Conservation (phyloP, 1,284 basidiomycete genomes). For the Ganoderma multipileum region DNA sequence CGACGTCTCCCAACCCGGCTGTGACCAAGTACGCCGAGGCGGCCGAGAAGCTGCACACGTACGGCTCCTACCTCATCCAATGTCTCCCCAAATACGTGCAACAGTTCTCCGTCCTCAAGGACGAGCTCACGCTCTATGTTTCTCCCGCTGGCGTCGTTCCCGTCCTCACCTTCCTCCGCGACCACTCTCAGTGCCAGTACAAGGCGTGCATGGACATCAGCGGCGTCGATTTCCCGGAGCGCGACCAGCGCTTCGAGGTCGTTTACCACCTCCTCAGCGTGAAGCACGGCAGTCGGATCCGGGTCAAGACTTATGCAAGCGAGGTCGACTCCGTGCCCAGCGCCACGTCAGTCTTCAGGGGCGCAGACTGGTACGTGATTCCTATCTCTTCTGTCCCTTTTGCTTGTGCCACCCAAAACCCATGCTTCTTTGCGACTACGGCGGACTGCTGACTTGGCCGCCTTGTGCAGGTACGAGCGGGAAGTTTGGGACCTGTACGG, state of each 20-base stretch:
- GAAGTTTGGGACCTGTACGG: conserved; percentile 99
- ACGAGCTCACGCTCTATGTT: conserved; percentile 93
- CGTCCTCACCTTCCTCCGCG: conserved; percentile 92
- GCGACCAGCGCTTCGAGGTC: conserved; percentile 95
- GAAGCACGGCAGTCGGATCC: conserved; percentile 78
- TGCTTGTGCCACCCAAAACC: background rate
- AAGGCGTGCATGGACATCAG: conserved; percentile 94
- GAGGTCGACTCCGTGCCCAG: conserved; percentile 97
- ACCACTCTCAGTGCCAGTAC: conserved; percentile 97
- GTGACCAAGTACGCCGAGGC: conserved; percentile 72
- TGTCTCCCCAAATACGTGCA: conserved; percentile 95
- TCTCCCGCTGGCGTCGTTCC: conserved; percentile 86
- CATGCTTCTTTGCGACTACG: conserved; percentile 20
- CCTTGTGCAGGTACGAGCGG: conserved; percentile 81
- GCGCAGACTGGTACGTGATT: conserved; percentile 88
- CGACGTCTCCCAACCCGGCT: conserved; percentile 86
- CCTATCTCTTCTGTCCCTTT: background rate
- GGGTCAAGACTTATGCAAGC: conserved; percentile 98
- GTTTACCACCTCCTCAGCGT: conserved; percentile 95
- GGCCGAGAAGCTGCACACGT: conserved; percentile 83
- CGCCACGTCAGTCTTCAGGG: conserved; percentile 80
- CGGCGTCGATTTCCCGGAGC: conserved; percentile 95
- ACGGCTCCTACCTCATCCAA: conserved; percentile 90
- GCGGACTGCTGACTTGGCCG: conserved; percentile 19
- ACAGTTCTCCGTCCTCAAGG: conserved; percentile 97